Conservation (phyloP, 2,329 filamentous ascomycete genomes). For the Colletotrichum horii region DNA sequence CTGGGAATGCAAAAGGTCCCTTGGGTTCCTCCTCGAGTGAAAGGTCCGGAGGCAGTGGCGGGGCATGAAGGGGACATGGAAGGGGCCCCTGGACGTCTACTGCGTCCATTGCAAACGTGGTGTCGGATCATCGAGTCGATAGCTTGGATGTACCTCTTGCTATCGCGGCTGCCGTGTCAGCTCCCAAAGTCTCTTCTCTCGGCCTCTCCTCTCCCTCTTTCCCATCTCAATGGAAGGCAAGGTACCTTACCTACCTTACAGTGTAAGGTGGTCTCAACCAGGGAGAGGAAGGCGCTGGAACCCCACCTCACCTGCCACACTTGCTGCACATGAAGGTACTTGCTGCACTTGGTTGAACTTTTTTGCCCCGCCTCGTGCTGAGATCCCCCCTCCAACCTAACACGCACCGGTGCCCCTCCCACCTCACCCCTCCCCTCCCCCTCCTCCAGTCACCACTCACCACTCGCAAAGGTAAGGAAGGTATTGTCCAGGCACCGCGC, state of each 20-base stretch:
- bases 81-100: not conserved
- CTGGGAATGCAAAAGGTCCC: not conserved
- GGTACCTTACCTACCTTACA: too few relatives aligned
- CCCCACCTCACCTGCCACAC: constrained; percentile 18
- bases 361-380: constrained; percentile 15
- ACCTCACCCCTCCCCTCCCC: not conserved
- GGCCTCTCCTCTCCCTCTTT: not conserved
- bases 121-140: not conserved
- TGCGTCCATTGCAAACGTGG: not conserved
- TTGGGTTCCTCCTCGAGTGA: not conserved
- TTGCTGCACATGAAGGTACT: not conserved
- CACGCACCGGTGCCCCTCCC: not conserved
- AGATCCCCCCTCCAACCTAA: not conserved
- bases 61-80: not conserved
- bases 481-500: not conserved
- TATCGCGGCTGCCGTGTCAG: not conserved
- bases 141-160: not conserved
- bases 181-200: not conserved
- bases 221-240: not conserved
- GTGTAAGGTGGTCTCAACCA: not conserved
- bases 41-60: not conserved
- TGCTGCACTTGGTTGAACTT: constrained; percentile 3
- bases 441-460: not conserved
- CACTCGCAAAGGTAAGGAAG: not conserved
- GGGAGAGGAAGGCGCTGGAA: not conserved